These are phyloP conservation scores for Soucietia sequanensis DNA, from an alignment of 805 yeast species.

Conservation along the genomic window DNA sequence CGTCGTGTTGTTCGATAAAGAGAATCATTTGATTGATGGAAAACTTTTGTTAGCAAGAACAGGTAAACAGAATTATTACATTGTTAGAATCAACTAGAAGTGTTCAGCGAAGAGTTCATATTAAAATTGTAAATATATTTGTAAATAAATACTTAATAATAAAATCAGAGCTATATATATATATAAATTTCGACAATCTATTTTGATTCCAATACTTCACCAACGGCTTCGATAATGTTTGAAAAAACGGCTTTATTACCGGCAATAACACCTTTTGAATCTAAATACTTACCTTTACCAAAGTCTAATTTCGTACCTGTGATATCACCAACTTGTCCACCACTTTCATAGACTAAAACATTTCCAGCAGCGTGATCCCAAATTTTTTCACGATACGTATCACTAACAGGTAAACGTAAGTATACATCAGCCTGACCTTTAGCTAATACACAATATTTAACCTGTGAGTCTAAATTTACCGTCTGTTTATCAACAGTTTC, in stretches of 20 bases:
- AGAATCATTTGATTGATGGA: conserved; percentile 53
- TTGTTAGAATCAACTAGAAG: conserved; percentile 40
- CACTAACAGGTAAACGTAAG: conserved; percentile 77
- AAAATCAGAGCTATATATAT: background rate
- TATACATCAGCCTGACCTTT: conserved; percentile 92
- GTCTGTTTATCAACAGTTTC: conserved; percentile 60
- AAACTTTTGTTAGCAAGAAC: conserved; percentile 62
- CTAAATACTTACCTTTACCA: conserved; percentile 77
- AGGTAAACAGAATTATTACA: conserved; percentile 70
- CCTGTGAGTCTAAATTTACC: conserved; percentile 91
- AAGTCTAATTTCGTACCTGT: conserved; percentile 73
- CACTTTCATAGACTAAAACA: conserved; percentile 81
- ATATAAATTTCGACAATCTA: too few species aligned
- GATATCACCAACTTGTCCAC: conserved; percentile 88
- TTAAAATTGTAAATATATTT: background rate
- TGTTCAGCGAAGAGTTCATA: background rate
- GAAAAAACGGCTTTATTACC: conserved; percentile 52
- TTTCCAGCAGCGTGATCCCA: conserved; percentile 99
- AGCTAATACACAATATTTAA: conserved; percentile 88
- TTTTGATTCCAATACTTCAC: conserved; percentile 6
- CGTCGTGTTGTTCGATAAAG: conserved; percentile 45
- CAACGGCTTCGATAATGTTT: conserved; percentile 49
- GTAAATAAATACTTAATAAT: conserved; percentile 2
- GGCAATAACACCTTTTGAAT: conserved; percentile 93
- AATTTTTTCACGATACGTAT: conserved; percentile 82